Conservation (phyloP, 768 basidiomycete species). For the Crassisporium funariophilum region DNA sequence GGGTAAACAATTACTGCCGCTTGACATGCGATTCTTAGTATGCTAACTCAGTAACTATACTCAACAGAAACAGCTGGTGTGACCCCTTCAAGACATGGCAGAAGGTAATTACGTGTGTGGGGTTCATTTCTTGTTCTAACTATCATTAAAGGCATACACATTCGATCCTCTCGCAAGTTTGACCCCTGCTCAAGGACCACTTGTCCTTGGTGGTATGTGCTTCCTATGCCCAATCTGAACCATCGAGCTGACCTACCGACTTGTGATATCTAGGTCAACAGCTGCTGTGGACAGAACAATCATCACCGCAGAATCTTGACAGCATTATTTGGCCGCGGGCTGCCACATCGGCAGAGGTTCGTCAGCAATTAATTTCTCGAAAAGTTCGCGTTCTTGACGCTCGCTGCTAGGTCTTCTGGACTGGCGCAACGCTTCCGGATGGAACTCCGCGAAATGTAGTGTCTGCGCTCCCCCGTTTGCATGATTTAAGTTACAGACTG, state of each 20-base stretch:
- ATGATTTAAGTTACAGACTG: slow-evolving; percentile 65
- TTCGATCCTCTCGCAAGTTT: too few relatives aligned
- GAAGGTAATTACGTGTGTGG: slow-evolving; percentile 41
- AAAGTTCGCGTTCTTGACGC: not conserved
- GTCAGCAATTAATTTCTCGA: not conserved
- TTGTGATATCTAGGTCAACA: slow-evolving; percentile 51
- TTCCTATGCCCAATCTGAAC: too few relatives aligned
- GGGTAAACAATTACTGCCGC: slow-evolving; percentile 32
- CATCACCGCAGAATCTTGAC: slow-evolving; percentile 67
- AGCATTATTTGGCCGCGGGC: slow-evolving; percentile 73
- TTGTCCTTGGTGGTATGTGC: too few relatives aligned
- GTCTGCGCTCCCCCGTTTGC: slow-evolving; percentile 62
- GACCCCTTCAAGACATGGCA: slow-evolving; percentile 85
- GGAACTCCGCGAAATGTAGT: slow-evolving; percentile 40
- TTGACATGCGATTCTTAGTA: not conserved
- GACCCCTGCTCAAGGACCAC: too few relatives aligned
- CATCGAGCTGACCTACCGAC: too few relatives aligned
- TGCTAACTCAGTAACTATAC: not conserved
- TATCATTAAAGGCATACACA: slow-evolving; percentile 62
- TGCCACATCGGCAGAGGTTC: slow-evolving; percentile 64
- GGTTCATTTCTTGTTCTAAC: too few relatives aligned
- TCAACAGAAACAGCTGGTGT: slow-evolving; percentile 63
- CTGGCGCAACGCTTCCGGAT: slow-evolving; percentile 47
- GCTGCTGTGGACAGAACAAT: slow-evolving; percentile 76
- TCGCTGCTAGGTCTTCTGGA: slow-evolving; percentile 63